These are phyloP conservation scores for Rhodotorula sp. DNA, from an alignment of 1,284 basidiomycete species.

Conservation along the genomic window DNA sequence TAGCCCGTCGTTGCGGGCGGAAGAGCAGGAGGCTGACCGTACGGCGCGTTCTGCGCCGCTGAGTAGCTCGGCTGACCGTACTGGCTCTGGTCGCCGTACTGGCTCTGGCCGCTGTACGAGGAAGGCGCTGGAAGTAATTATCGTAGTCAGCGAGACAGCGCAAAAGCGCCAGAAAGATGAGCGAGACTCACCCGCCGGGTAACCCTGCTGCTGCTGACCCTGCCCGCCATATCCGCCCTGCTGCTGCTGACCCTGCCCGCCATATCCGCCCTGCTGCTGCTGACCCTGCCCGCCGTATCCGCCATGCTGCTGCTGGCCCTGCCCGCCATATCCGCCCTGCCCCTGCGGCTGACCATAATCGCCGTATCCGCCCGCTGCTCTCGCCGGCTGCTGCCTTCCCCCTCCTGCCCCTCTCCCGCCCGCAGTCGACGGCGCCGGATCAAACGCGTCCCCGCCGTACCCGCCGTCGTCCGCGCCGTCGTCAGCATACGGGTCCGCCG, in stretches of 20 bases:
- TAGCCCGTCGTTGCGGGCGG: not conserved
- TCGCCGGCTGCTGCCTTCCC: not conserved
- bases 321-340: not conserved
- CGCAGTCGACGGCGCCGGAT: not conserved
- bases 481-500: not conserved
- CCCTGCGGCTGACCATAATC: not conserved
- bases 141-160: not conserved
- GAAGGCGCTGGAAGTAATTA: not conserved
- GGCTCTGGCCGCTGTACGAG: not conserved
- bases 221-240: too few relatives aligned
- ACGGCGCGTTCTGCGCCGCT: not conserved
- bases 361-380: not conserved
- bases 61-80: not conserved
- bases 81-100: not conserved
- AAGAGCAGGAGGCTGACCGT: not conserved
- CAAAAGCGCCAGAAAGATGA: too few relatives aligned
- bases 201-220: not conserved
- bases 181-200: not conserved
- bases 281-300: not conserved
- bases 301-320: not conserved
- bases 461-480: not conserved
- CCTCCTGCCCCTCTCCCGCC: not conserved
- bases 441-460: not conserved
- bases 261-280: not conserved
- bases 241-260: not conserved